Evolutionary conservation across 768 basidiomycete species (phyloP).

Genomic region (Austroboletus eburneus): DNA sequence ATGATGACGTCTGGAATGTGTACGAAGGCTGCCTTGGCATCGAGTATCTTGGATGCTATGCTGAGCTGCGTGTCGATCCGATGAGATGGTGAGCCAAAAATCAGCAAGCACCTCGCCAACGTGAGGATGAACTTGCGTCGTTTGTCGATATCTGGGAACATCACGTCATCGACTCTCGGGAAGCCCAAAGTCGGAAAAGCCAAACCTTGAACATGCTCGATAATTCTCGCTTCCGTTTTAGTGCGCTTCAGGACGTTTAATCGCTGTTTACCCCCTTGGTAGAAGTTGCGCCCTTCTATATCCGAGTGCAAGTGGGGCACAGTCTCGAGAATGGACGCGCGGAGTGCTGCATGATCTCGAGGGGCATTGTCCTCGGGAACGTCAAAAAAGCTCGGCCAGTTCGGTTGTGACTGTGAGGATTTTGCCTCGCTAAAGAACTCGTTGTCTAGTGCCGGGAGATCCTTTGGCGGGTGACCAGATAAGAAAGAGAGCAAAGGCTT

Average conservation of each 20-base stretch:
- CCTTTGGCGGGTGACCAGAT: conserved; percentile 5
- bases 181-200: background rate
- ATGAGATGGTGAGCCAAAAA: conserved; percentile 94
- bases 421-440: conserved; percentile 24
- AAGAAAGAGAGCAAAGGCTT: conserved; percentile 15
- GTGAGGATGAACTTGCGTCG: conserved; percentile 76
- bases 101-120: conserved; percentile 81
- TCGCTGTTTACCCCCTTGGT: conserved; percentile 28
- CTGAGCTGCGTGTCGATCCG: conserved; percentile 85
- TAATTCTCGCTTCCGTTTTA: conserved; percentile 34
- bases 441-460: conserved; percentile 18
- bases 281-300: conserved; percentile 25
- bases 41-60: conserved; percentile 73
- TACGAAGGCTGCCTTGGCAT: conserved; percentile 78
- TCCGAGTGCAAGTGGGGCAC: conserved; percentile 6
- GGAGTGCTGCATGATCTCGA: conserved; percentile 14
- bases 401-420: conserved; percentile 19
- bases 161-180: conserved; percentile 1
- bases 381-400: conserved; percentile 20
- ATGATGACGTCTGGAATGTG: conserved; percentile 78
- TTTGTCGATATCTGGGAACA: conserved; percentile 40
- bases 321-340: background rate
- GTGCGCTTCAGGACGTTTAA: conserved; percentile 30
- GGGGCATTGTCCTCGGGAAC: conserved; percentile 17
- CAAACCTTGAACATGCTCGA: conserved; percentile 43